A percentile compares a stretch with the other conserved stretches of the same genome.
Conservation (phyloP, 371 early-diverging fungal genomes). For the Rhizopus delemar region DNA sequence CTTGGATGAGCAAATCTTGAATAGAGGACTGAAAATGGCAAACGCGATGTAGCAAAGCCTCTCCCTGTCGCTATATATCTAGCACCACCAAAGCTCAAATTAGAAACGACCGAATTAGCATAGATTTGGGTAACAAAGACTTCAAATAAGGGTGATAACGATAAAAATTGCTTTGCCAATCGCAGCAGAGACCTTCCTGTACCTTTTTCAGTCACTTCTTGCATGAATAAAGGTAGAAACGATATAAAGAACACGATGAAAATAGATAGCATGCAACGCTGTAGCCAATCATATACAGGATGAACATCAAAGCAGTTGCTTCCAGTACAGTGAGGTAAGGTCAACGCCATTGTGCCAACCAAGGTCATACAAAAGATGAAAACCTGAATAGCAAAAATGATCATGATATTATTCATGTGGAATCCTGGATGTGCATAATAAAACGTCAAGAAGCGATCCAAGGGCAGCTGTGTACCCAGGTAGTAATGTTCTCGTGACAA, state of each 20-base stretch:
- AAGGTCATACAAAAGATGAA: slow-evolving; percentile 81
- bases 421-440: slow-evolving; percentile 89
- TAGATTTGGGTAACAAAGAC: slow-evolving; percentile 91
- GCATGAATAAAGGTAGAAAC: slow-evolving; percentile 84
- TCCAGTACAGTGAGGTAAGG: slow-evolving; percentile 53
- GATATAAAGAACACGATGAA: slow-evolving; percentile 80
- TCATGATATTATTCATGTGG: slow-evolving; percentile 90
- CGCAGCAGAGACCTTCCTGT: slow-evolving; percentile 70
- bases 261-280: slow-evolving; percentile 76
- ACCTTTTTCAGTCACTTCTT: slow-evolving; percentile 86
- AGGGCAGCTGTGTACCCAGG: slow-evolving; percentile 78
- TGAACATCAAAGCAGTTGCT: slow-evolving; percentile 70
- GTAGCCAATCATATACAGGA: slow-evolving; percentile 80
- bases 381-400: slow-evolving; percentile 82
- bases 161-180: slow-evolving; percentile 81
- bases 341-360: slow-evolving; percentile 70
- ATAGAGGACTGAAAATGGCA: slow-evolving; percentile 79
- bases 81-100: slow-evolving; percentile 84
- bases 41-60: slow-evolving; percentile 84
- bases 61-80: slow-evolving; percentile 89
- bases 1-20: slow-evolving; percentile 81
- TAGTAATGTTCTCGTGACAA: slow-evolving; percentile 89
- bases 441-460: slow-evolving; percentile 86
- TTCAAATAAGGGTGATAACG: slow-evolving; percentile 86
- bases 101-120: slow-evolving; percentile 78